These are phyloP conservation scores for Corchorus capsularis DNA, from an alignment of 345 rosid species.

Conservation along the genomic window DNA sequence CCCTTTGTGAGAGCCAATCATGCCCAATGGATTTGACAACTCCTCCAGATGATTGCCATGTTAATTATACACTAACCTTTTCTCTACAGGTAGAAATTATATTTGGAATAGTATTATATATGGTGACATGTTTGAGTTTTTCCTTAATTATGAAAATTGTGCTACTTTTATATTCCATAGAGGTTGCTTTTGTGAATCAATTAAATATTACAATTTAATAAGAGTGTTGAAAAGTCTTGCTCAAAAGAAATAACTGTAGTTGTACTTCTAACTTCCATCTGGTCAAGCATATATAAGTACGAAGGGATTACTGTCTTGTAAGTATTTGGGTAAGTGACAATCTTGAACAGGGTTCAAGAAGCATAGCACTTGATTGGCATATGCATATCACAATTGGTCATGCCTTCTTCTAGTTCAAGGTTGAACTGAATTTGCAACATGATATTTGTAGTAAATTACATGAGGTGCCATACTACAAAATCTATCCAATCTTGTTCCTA, in stretches of 20 bases:
- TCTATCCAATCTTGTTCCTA: background rate
- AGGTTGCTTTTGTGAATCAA: conserved; percentile 1
- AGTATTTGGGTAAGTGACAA: background rate
- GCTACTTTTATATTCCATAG: background rate
- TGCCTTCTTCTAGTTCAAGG: background rate
- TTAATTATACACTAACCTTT: conserved; percentile 85
- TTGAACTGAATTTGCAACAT: background rate
- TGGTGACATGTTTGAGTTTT: conserved; percentile 11
- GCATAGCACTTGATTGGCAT: conserved; percentile 1
- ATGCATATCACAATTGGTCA: conserved; percentile 3
- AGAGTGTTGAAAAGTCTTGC: background rate
- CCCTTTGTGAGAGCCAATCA: conserved; percentile 74
- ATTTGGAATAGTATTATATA: conserved; percentile 26
- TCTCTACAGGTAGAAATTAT: conserved; percentile 76
- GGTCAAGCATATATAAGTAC: conserved; percentile 3
- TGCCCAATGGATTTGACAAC: conserved; percentile 90
- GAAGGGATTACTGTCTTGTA: background rate
- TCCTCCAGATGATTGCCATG: conserved; percentile 99
- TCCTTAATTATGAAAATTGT: background rate
- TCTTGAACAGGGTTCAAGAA: background rate
- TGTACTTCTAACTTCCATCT: conserved; percentile 1
- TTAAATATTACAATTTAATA: background rate
- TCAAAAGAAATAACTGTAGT: background rate
- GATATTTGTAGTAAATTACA: background rate
- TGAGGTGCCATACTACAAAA: background rate